These are phyloP conservation scores for Delonix regia DNA, from an alignment of 306 rosid species.

Conservation along the genomic window DNA sequence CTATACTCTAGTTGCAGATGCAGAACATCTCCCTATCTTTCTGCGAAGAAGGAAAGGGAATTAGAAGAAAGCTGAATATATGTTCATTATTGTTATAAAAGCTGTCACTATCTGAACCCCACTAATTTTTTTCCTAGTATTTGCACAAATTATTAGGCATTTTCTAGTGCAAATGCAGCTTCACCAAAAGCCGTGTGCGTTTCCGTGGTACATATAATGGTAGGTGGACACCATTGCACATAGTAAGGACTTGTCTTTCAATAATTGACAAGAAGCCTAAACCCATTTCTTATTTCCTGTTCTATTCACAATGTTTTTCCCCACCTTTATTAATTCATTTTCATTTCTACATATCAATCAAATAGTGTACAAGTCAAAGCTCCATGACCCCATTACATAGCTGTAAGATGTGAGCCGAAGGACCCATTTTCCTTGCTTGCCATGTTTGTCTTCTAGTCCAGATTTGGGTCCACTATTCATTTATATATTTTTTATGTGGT, in stretches of 20 bases:
- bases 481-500: slow-evolving; percentile 36
- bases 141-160: neutral
- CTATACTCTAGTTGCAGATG: neutral
- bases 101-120: slow-evolving; percentile 4
- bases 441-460: slow-evolving; percentile 41
- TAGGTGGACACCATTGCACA: slow-evolving; percentile 48
- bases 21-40: neutral
- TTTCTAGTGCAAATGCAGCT: neutral
- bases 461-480: neutral
- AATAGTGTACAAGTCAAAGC: slow-evolving; percentile 38
- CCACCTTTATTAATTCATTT: neutral
- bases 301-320: slow-evolving; percentile 16
- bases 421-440: slow-evolving; percentile 48
- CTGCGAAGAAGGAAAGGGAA: neutral
- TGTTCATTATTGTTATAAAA: neutral
- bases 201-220: slow-evolving; percentile 21
- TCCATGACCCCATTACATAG: slow-evolving; percentile 56
- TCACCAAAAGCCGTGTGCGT: neutral
- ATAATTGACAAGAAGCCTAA: slow-evolving; percentile 33
- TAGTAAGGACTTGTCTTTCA: slow-evolving; percentile 40
- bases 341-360: slow-evolving; percentile 22
- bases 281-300: slow-evolving; percentile 32
- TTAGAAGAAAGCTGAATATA: neutral
- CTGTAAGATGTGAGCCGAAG: slow-evolving; percentile 59
- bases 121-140: slow-evolving; percentile 18